These are phyloP conservation scores for Irpex sp. DNA, from an alignment of 1,284 basidiomycete genomes.

Conservation along the genomic window DNA sequence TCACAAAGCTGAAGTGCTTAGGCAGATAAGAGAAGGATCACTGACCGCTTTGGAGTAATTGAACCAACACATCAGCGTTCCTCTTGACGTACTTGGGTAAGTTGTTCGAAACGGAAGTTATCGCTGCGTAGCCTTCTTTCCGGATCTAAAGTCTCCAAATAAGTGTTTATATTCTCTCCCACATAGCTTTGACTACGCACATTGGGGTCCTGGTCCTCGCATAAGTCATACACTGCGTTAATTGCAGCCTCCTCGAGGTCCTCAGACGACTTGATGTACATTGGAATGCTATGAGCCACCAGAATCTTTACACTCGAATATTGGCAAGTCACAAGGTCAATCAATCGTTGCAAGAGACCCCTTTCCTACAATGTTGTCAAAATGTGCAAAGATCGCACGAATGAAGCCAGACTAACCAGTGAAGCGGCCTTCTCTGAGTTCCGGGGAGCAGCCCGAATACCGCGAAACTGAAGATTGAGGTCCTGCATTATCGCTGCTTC, in stretches of 20 bases:
- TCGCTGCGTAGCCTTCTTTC: conserved; percentile 60
- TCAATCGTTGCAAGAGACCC: conserved; percentile 33
- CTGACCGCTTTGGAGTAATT: conserved; percentile 71
- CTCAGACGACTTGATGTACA: conserved; percentile 61
- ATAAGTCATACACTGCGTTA: conserved; percentile 71
- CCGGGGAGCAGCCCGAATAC: conserved; percentile 26
- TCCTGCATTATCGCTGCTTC: background rate
- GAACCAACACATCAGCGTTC: conserved; percentile 69
- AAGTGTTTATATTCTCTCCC: background rate
- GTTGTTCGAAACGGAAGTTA: conserved; percentile 57
- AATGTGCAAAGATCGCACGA: background rate
- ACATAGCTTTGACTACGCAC: conserved; percentile 29
- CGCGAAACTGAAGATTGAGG: conserved; percentile 14
- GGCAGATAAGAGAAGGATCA: conserved; percentile 13
- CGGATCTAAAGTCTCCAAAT: conserved; percentile 45
- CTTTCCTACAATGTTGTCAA: conserved; percentile 24
- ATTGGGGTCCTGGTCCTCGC: conserved; percentile 60
- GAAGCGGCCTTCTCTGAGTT: conserved; percentile 16
- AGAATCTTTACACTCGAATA: conserved; percentile 44
- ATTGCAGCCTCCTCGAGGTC: conserved; percentile 70
- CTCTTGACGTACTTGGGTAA: conserved; percentile 60
- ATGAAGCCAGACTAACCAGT: background rate
- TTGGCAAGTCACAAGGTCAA: conserved; percentile 34
- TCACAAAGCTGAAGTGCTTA: background rate
- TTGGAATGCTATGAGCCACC: conserved; percentile 53